phyloP scores from a whole-genome alignment of 2,329 filamentous ascomycete species.

The Pseudogymnoascus sp. region DNA sequence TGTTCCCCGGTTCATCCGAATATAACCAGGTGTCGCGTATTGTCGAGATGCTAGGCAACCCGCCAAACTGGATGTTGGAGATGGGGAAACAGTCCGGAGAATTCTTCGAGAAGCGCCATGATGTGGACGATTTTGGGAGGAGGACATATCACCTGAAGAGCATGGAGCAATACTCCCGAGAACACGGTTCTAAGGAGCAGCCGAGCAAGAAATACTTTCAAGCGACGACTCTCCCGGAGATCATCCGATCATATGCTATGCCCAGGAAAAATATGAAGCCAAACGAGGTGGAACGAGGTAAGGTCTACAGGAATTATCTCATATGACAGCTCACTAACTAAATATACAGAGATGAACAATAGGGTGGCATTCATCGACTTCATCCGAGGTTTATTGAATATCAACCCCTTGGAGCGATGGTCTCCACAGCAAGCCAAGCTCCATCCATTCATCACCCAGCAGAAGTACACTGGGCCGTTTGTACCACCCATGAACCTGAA shows the following conservation, averaged over 20 bases:
- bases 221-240: constrained; percentile 86
- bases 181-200: constrained; percentile 94
- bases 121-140: constrained; percentile 82
- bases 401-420: constrained; percentile 95
- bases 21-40: constrained; percentile 98
- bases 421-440: constrained; percentile 95
- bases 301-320: constrained; percentile 23
- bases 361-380: constrained; percentile 97
- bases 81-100: constrained; percentile 97
- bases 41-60: constrained; percentile 94
- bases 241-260: constrained; percentile 97
- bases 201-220: constrained; percentile 99
- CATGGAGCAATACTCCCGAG: constrained; percentile 95
- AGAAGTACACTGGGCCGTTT: constrained; percentile 93
- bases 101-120: constrained; percentile 83
- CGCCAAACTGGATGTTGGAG: constrained; percentile 98
- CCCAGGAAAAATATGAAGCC: constrained; percentile 99
- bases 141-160: constrained; percentile 88
- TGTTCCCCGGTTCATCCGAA: constrained; percentile 95
- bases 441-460: constrained; percentile 96
- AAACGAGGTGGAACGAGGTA: constrained; percentile 91
- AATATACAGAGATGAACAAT: constrained; percentile 83
- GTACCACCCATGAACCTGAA: constrained; percentile 97
- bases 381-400: constrained; percentile 82
- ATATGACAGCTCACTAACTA: constrained; percentile 12